phyloP scores from a whole-genome alignment of 2,329 filamentous ascomycete genomes.

The Kalmusia sp. region DNA sequence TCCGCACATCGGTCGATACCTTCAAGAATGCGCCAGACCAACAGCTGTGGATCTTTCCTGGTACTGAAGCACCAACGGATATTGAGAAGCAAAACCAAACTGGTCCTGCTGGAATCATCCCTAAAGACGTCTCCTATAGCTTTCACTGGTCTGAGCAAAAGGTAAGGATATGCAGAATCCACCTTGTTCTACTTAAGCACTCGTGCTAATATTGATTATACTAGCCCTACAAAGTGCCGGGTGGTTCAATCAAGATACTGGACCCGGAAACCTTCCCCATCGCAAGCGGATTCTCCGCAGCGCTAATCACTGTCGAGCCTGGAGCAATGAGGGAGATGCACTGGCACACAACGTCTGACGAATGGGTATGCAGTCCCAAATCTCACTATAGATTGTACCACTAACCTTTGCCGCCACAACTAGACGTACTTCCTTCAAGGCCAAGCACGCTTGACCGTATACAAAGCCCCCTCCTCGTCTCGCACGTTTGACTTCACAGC shows the following conservation, averaged over 20 bases:
- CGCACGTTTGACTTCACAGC: slow-evolving; percentile 67
- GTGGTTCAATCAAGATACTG: slow-evolving; percentile 66
- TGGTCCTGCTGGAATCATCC: slow-evolving; percentile 42
- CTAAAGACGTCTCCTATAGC: slow-evolving; percentile 41
- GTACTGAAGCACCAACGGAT: slow-evolving; percentile 45
- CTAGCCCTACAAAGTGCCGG: slow-evolving; percentile 57
- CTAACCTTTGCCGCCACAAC: background rate
- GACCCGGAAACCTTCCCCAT: slow-evolving; percentile 66
- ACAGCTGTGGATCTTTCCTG: slow-evolving; percentile 53
- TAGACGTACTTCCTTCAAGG: slow-evolving; percentile 64
- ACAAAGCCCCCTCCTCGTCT: slow-evolving; percentile 57
- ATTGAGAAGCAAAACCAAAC: slow-evolving; percentile 55
- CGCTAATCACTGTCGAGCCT: slow-evolving; percentile 64
- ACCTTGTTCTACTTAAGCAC: background rate
- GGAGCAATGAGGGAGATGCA: slow-evolving; percentile 71
- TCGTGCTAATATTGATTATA: background rate
- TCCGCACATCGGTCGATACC: slow-evolving; percentile 45
- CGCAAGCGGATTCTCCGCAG: slow-evolving; percentile 62
- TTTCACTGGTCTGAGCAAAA: slow-evolving; percentile 57
- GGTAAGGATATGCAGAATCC: background rate
- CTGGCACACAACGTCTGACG: slow-evolving; percentile 67
- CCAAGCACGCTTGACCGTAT: slow-evolving; percentile 63
- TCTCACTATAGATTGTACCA: no score
- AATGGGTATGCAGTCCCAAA: slow-evolving; percentile 62
- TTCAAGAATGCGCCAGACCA: slow-evolving; percentile 48